These are phyloP conservation scores for Boletellus ananas DNA, from an alignment of 768 basidiomycete genomes.

Conservation along the genomic window DNA sequence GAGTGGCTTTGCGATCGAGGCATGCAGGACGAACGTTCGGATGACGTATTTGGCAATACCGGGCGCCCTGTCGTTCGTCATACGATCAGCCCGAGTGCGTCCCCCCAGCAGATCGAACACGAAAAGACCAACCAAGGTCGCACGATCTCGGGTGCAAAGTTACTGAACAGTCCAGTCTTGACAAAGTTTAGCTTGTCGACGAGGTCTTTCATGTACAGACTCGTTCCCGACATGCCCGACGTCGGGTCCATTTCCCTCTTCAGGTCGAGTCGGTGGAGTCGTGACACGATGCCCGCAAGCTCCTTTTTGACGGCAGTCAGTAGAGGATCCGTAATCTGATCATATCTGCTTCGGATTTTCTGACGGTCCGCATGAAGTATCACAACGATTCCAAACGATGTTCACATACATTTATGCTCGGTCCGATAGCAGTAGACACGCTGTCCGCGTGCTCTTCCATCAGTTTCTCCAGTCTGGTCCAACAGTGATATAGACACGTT, in stretches of 20 bases:
- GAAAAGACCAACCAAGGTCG: slow-evolving; percentile 58
- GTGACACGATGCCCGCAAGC: slow-evolving; percentile 69
- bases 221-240: slow-evolving; percentile 49
- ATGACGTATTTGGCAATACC: slow-evolving; percentile 77
- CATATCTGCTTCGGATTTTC: slow-evolving; percentile 39
- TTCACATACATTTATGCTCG: slow-evolving; percentile 54
- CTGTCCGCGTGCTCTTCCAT: slow-evolving; percentile 27
- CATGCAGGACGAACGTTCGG: slow-evolving; percentile 84
- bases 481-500: slow-evolving; percentile 50
- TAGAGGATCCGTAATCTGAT: slow-evolving; percentile 58
- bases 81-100: not conserved
- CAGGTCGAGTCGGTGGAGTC: slow-evolving; percentile 84
- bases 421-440: slow-evolving; percentile 52
- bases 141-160: slow-evolving; percentile 70
- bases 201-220: slow-evolving; percentile 83
- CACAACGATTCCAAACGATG: not conserved
- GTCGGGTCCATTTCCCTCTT: slow-evolving; percentile 65
- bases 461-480: slow-evolving; percentile 23
- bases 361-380: slow-evolving; percentile 3
- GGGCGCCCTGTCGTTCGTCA: slow-evolving; percentile 43
- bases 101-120: not conserved
- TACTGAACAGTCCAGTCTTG: slow-evolving; percentile 71
- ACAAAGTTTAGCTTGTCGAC: slow-evolving; percentile 79
- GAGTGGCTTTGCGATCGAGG: slow-evolving; percentile 88
- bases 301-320: slow-evolving; percentile 74